Evolutionary conservation across 305 asterid genomes (phyloP), one percentile per base, ranked within the genome.

Genomic region (Fraxinus paxiana): DNA sequence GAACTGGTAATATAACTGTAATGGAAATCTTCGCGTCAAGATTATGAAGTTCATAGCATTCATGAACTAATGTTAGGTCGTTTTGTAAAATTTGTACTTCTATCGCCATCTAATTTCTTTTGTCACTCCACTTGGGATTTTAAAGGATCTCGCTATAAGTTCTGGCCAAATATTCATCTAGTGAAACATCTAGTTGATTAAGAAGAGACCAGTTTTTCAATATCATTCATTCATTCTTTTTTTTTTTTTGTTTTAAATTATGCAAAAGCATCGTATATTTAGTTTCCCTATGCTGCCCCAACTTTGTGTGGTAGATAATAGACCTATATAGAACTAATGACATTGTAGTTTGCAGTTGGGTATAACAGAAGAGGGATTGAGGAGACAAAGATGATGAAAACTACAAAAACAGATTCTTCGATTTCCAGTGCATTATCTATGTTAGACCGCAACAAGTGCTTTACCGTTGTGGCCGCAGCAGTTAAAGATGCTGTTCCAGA

Each of bases 311-410:
- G 37, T 30, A 31, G 75, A 5, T 46, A 46, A 31, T 30, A 15
- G 43, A 70, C 43, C 41, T n/a, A 30, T 13, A 69, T 70, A 30
- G 35, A 51, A 51, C 72, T 81, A 72, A 74, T 48, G 78, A 46
- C 85, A 67, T 83, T 83, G 67, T 76, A 88, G 90, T 88, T 88
- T 87, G 90, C 91, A 88, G 89, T 88, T 67, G 91, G 90, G 33
- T 88, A 88, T 76, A 88, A 85, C 85, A 83, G 89, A 67, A 87
- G 91, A 84, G 90, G 91, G 61, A 85, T 88, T 51, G 90, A 85
- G 56, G 91, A 88, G 85, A 56, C 28, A 0, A 85, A 85, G 87
- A 78, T 83, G 84, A 82, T 85, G 84, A 83, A 83, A 82, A 75
- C 77, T 51, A 84, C 26, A n/a, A 74, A 12, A 71, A 41, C 43